Percentiles rank a stretch among this genome's conserved stretches.
phyloP scores from a whole-genome alignment of 345 rosid genomes.

The Linum lewisii region DNA sequence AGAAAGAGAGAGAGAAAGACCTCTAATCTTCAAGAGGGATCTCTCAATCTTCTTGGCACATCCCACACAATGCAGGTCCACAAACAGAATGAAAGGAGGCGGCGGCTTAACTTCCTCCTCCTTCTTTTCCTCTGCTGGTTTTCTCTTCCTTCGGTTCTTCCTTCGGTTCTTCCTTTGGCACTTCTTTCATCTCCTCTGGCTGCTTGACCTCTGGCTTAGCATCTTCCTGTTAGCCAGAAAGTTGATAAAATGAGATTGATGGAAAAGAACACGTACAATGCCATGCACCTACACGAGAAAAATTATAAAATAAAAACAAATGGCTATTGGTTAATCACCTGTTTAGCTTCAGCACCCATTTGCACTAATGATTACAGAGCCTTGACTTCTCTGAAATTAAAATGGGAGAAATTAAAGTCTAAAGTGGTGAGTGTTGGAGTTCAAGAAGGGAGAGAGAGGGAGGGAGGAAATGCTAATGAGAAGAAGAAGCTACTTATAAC shows the following conservation, averaged over 20 bases:
- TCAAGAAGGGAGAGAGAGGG: not conserved
- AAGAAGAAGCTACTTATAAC: conserved; percentile 8
- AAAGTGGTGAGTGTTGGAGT: not conserved
- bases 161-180: conserved; percentile 9
- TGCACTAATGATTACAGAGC: conserved; percentile 1
- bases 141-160: conserved; percentile 26
- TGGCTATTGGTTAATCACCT: conserved; percentile 25
- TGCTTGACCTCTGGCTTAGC: conserved; percentile 30
- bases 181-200: conserved; percentile 30
- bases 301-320: not conserved
- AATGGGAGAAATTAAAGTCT: conserved; percentile 2
- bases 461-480: not conserved
- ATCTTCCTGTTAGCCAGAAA: conserved; percentile 22
- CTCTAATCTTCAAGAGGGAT: conserved; percentile 66
- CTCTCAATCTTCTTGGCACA: conserved; percentile 88
- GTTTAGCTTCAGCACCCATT: conserved; percentile 78
- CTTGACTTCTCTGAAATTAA: not conserved
- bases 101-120: conserved; percentile 43
- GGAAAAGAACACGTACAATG: not conserved
- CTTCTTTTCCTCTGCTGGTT: conserved; percentile 13
- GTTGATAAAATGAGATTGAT: not conserved
- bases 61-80: conserved; percentile 89
- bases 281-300: not conserved
- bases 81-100: conserved; percentile 54
- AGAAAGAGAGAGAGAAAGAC: conserved; percentile 20